phyloP scores from a whole-genome alignment of 2,329 filamentous ascomycete genomes.

The Alternaria alternata region DNA sequence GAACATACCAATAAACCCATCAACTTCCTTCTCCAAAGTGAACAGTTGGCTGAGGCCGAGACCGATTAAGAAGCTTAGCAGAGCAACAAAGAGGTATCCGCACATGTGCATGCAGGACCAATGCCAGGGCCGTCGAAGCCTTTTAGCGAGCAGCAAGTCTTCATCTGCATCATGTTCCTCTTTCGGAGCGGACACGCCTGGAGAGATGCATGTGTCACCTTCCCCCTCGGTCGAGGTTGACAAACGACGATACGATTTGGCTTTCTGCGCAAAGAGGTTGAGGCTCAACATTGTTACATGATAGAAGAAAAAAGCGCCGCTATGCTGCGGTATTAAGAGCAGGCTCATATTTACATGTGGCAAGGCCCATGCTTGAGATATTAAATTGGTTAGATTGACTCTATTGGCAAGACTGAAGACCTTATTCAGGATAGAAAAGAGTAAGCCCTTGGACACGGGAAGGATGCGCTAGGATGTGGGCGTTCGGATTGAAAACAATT shows the following conservation, averaged over 20 bases:
- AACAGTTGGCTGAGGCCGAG: conserved; percentile 5
- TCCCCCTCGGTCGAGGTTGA: background rate
- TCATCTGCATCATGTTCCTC: background rate
- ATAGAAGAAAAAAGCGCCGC: background rate
- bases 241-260: conserved; percentile 4
- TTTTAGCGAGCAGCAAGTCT: background rate
- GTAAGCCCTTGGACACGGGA: conserved; percentile 7
- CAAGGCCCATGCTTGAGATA: background rate
- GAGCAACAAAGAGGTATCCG: conserved; percentile 2
- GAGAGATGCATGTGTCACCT: background rate
- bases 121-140: background rate
- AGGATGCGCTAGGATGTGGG: background rate
- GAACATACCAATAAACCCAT: conserved; percentile 14
- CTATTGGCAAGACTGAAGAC: background rate
- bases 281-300: conserved; percentile 3
- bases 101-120: background rate
- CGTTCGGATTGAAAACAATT: background rate
- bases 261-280: conserved; percentile 9
- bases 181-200: background rate
- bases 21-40: conserved; percentile 3
- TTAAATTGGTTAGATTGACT: background rate
- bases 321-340: background rate
- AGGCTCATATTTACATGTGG: background rate
- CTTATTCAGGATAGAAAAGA: conserved; percentile 10
- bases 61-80: conserved; percentile 9